Evolutionary conservation across 2,329 filamentous ascomycete genomes (phyloP), one percentile per base, ranked within the genome.

Genomic region (Seiridium cupressi): DNA sequence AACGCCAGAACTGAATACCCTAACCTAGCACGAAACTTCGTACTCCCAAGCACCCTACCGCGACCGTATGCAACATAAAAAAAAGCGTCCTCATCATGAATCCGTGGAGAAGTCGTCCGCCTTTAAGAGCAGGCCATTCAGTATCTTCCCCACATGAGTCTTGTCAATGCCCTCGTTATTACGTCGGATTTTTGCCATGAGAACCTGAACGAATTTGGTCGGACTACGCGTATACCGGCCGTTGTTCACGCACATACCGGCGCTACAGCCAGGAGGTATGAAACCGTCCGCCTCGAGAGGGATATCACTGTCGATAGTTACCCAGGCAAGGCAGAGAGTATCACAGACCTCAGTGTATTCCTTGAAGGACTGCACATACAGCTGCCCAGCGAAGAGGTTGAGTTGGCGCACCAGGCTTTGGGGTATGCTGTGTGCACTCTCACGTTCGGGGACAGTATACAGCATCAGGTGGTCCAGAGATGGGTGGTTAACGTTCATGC

Each of bases 331-430:
- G 7, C 49, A 35, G 10, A 53, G 49, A 5, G 8, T 13, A 11
- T 35, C 32, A 34, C 49, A 53, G n/a, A 53, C 4, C 2, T 11
- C 18, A 35, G 49, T 10, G 10, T 53, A 53, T 18, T 53, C 49
- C 10, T 53, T n/a, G 13, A 53, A 36, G 6, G 49, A 53, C 7
- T 53, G 32, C 4, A 53, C 5, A 7, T 53, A 53, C 0, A 90
- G 74, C 57, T 89, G 85, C 0, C 89, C 89, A 0, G 89, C 77
- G 58, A 91, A 90, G 0, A 91, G 72, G 44, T 88, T 87, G 0
- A 91, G 77, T 59, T 84, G 76, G 0, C 77, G 72, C 0, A 74
- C 69, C 0, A 83, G 66, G 0, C 56, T n/a, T 0, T 10, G 34
- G 18, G 63, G 55, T 69, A 44, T 1, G 48, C 44, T 0, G 78